phyloP scores from a whole-genome alignment of 2,329 filamentous ascomycete genomes.

The Metarhizium sp. region DNA sequence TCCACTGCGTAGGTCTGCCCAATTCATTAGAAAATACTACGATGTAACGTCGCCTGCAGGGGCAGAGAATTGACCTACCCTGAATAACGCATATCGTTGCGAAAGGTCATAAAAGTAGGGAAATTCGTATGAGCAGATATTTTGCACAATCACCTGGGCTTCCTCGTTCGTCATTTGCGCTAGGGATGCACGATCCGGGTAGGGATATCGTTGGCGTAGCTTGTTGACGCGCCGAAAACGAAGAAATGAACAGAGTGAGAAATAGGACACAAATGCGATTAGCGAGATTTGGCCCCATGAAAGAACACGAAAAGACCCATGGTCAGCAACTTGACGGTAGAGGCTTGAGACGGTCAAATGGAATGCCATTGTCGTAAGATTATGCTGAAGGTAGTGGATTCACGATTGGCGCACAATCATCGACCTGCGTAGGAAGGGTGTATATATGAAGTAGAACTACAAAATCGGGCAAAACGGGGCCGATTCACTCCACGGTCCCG shows the following conservation, averaged over 20 bases:
- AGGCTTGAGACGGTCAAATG: not conserved
- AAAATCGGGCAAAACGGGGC: no score
- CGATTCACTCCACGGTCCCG: no score
- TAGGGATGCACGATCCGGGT: slow-evolving; percentile 24
- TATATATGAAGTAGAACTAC: no score
- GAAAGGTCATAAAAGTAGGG: slow-evolving; percentile 27
- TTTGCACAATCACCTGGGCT: slow-evolving; percentile 33
- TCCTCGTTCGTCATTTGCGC: slow-evolving; percentile 32
- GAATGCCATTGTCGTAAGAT: not conserved
- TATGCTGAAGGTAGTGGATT: not conserved
- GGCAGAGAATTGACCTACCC: slow-evolving; percentile 14
- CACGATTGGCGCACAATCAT: not conserved
- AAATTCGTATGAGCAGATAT: slow-evolving; percentile 24
- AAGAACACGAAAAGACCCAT: not conserved
- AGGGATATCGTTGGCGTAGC: slow-evolving; percentile 20
- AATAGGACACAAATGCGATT: slow-evolving; percentile 19
- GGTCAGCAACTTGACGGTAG: not conserved
- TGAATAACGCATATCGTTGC: slow-evolving; percentile 30
- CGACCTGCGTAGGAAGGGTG: no score
- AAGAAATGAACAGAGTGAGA: slow-evolving; percentile 23
- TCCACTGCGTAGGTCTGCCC: slow-evolving; percentile 30
- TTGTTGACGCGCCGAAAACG: slow-evolving; percentile 25
- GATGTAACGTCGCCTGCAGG: no score
- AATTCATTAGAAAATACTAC: not conserved
- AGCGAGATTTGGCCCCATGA: not conserved